These are phyloP conservation scores for Cutaneotrichosporon mucoides DNA, from an alignment of 1,284 basidiomycete species.

Conservation along the genomic window DNA sequence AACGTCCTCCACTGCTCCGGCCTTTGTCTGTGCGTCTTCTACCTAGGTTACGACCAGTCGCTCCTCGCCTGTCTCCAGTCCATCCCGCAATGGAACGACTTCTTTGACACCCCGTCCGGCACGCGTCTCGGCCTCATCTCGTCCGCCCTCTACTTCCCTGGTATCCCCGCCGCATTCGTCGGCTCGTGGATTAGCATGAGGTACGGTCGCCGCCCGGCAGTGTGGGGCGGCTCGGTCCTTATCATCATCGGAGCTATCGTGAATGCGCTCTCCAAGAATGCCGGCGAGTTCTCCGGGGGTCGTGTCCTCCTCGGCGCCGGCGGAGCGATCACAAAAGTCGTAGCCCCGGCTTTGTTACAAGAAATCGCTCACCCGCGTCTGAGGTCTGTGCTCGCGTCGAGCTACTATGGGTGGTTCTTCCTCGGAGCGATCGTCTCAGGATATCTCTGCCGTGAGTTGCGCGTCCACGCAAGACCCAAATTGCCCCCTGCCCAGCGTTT, in stretches of 20 bases:
- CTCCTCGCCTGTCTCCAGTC: slow-evolving; percentile 27
- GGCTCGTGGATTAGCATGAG: slow-evolving; percentile 20
- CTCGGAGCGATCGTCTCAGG: slow-evolving; percentile 55
- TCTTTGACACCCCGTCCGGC: slow-evolving; percentile 27
- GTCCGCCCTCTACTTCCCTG: slow-evolving; percentile 29
- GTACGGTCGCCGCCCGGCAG: slow-evolving; percentile 23
- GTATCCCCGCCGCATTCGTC: slow-evolving; percentile 24
- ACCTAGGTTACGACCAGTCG: slow-evolving; percentile 25
- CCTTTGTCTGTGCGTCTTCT: slow-evolving; percentile 27
- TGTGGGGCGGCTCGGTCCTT: slow-evolving; percentile 25
- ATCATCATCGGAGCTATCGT: slow-evolving; percentile 28
- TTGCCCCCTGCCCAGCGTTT: no score
- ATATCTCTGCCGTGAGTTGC: slow-evolving; percentile 13
- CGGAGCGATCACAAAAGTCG: slow-evolving; percentile 27
- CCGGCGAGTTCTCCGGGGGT: slow-evolving; percentile 20
- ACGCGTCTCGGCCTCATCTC: slow-evolving; percentile 26
- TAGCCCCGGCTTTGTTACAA: slow-evolving; percentile 58
- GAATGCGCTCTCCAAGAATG: slow-evolving; percentile 26
- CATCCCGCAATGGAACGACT: slow-evolving; percentile 26
- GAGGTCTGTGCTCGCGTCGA: slow-evolving; percentile 63
- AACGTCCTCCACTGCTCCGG: slow-evolving; percentile 27
- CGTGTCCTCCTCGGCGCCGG: slow-evolving; percentile 28
- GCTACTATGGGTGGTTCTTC: slow-evolving; percentile 72
- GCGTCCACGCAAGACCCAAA: no score
- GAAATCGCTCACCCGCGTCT: slow-evolving; percentile 71